Evolutionary conservation across 768 basidiomycete species (phyloP).

Genomic region (Pleurotus cornucopiae): DNA sequence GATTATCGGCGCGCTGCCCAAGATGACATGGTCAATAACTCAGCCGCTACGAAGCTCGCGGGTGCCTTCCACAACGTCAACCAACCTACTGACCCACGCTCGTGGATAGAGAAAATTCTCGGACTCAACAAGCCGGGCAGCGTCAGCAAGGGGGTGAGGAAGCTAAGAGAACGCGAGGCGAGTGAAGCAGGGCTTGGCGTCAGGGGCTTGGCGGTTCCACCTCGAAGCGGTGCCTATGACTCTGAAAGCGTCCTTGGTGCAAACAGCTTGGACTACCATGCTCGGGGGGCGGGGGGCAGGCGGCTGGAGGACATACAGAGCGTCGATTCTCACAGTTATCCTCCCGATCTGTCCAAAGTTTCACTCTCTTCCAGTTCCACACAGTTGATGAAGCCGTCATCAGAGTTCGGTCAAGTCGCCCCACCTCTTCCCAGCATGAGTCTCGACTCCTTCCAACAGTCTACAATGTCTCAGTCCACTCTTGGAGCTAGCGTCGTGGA

Average conservation of each 20-base stretch:
- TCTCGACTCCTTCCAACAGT: constrained; percentile 51
- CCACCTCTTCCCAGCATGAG: background rate
- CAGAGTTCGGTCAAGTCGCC: constrained; percentile 35
- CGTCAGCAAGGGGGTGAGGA: constrained; percentile 81
- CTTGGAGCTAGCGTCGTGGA: constrained; percentile 58
- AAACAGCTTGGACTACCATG: constrained; percentile 37
- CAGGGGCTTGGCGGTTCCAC: background rate
- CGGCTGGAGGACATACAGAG: constrained; percentile 67
- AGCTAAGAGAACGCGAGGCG: constrained; percentile 79
- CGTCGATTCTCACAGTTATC: constrained; percentile 62
- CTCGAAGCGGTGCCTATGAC: background rate
- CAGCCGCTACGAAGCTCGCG: constrained; percentile 84
- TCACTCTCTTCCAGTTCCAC: constrained; percentile 30
- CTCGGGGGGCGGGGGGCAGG: constrained; percentile 40
- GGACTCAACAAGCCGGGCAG: constrained; percentile 67
- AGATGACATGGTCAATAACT: constrained; percentile 94
- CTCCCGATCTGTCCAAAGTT: constrained; percentile 40
- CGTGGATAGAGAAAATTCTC: constrained; percentile 72
- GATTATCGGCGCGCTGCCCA: constrained; percentile 87
- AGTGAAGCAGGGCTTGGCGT: constrained; percentile 27
- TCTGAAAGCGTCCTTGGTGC: constrained; percentile 23
- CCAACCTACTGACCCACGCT: constrained; percentile 70
- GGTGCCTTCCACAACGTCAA: constrained; percentile 88
- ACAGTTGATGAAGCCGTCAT: constrained; percentile 23
- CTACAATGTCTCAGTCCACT: constrained; percentile 49